Percentiles rank a stretch among this genome's conserved stretches.
phyloP scores from a whole-genome alignment of 1,284 basidiomycete genomes.

The Rhodofomes roseus region DNA sequence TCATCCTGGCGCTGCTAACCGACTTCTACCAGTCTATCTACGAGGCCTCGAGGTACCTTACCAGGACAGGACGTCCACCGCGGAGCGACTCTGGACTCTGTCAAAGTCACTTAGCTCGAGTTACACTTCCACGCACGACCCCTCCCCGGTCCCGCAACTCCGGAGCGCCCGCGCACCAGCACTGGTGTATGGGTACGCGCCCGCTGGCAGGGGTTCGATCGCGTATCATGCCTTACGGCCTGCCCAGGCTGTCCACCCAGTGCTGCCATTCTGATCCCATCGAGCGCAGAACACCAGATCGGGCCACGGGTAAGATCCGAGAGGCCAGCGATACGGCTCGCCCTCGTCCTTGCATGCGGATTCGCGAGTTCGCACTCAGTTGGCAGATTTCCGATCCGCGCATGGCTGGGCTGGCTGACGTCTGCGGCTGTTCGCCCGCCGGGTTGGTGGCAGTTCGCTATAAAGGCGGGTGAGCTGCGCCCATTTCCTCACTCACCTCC shows the following conservation, averaged over 20 bases:
- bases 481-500: background rate
- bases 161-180: background rate
- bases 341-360: background rate
- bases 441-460: background rate
- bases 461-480: background rate
- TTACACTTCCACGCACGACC: background rate
- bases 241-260: background rate
- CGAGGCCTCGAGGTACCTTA: background rate
- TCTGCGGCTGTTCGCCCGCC: background rate
- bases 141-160: background rate
- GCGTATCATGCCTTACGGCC: background rate
- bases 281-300: background rate
- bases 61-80: background rate
- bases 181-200: background rate
- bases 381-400: background rate
- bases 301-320: conserved; percentile 2
- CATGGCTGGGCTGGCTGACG: no score
- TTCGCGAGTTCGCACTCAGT: background rate
- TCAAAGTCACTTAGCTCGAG: no score
- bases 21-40: background rate
- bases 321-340: background rate
- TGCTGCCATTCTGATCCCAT: background rate
- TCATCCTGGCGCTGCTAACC: background rate
- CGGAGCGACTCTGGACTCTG: background rate
- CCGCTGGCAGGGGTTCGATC: background rate